Conservation (phyloP, 2,329 filamentous ascomycete genomes). For the Scolecobasidium constrictum region DNA sequence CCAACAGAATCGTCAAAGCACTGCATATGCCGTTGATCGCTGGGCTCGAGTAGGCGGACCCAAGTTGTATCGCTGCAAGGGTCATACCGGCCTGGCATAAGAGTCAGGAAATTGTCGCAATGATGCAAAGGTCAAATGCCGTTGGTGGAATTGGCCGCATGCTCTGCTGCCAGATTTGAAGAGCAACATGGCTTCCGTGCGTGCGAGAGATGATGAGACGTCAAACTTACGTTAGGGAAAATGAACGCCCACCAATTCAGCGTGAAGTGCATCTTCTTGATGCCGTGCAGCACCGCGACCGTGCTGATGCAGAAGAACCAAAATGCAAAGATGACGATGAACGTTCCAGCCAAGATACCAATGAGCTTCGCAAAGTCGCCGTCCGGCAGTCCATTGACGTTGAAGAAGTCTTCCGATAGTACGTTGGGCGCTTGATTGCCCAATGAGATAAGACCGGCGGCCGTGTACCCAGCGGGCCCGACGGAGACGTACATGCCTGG, state of each 20-base stretch:
- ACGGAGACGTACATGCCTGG: conserved; percentile 45
- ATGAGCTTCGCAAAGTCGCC: conserved; percentile 29
- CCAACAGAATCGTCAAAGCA: conserved; percentile 46
- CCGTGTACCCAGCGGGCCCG: conserved; percentile 27
- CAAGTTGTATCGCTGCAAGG: conserved; percentile 47
- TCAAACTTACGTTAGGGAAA: conserved; percentile 55
- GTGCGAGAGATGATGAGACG: no score
- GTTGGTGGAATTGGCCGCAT: no score
- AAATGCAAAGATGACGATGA: conserved; percentile 37
- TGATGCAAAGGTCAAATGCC: no score
- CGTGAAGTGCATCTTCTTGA: conserved; percentile 35
- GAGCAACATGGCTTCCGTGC: no score
- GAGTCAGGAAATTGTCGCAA: background rate
- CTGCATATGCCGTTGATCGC: conserved; percentile 44
- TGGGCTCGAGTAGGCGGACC: conserved; percentile 38
- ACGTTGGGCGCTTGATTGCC: conserved; percentile 29
- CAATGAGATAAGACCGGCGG: conserved; percentile 35
- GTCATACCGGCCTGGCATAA: conserved; percentile 41
- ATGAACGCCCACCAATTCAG: conserved; percentile 54
- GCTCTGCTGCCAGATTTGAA: no score
- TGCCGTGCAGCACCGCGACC: conserved; percentile 25
- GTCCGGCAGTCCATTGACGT: conserved; percentile 17
- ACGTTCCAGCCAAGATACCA: conserved; percentile 31
- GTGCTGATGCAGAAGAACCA: conserved; percentile 39
- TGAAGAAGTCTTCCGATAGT: conserved; percentile 22